A percentile compares a stretch with the other conserved stretches of the same genome.
phyloP scores from a whole-genome alignment of 805 yeast species.

The Wickerhamiella nectarea region DNA sequence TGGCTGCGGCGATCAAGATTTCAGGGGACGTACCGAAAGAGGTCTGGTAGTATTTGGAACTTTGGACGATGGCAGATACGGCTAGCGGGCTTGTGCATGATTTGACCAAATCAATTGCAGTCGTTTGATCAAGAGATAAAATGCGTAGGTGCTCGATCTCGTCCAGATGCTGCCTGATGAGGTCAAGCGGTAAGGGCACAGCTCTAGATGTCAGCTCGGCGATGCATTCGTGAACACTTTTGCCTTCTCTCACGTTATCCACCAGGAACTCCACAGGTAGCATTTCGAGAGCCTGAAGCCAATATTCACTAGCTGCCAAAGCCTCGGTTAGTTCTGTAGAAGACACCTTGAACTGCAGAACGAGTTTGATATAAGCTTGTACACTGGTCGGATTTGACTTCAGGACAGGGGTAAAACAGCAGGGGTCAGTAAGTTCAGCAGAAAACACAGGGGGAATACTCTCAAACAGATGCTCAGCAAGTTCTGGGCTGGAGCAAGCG shows the following conservation, averaged over 20 bases:
- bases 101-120: too few relatives aligned
- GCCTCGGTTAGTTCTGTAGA: conserved; percentile 7
- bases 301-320: conserved; percentile 10
- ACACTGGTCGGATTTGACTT: conserved; percentile 6
- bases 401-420: conserved; percentile 3
- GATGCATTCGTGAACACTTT: background rate
- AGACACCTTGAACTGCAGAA: background rate
- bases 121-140: conserved; percentile 6
- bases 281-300: conserved; percentile 14
- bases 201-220: conserved; percentile 12
- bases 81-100: conserved; percentile 6
- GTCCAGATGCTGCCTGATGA: background rate
- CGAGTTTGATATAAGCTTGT: conserved; percentile 4
- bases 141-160: conserved; percentile 12
- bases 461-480: conserved; percentile 13
- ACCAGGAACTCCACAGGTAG: conserved; percentile 12
- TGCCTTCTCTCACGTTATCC: background rate
- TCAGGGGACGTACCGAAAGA: conserved; percentile 8
- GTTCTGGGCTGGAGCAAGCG: conserved; percentile 7
- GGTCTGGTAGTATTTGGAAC: conserved; percentile 9
- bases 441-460: conserved; percentile 16
- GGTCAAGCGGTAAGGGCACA: conserved; percentile 8
- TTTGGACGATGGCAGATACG: conserved; percentile 13
- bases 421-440: background rate
- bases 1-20: conserved; percentile 14